phyloP scores from a whole-genome alignment of 2,329 filamentous ascomycete species.

The Xylaria sp. region DNA sequence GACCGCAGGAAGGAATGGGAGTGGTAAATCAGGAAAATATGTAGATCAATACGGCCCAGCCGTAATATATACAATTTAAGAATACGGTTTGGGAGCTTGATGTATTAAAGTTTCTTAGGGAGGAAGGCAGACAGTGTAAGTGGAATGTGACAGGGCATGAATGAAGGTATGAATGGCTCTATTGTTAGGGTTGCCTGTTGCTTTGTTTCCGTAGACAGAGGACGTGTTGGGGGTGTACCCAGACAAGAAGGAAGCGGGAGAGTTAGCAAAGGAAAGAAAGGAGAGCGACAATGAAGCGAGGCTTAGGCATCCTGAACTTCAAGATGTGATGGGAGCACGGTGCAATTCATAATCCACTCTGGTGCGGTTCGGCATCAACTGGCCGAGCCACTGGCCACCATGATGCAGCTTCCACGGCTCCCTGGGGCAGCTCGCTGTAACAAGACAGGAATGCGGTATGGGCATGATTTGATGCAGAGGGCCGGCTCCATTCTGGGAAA shows the following conservation, averaged over 20 bases:
- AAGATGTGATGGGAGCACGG: constrained; percentile 8
- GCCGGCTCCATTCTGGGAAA: constrained; percentile 23
- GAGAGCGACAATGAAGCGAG: not conserved
- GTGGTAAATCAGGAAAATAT: constrained; percentile 15
- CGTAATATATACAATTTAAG: constrained; percentile 9
- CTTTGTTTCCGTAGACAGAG: not conserved
- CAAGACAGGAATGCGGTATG: constrained; percentile 26
- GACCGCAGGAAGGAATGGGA: not conserved
- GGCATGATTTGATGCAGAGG: constrained; percentile 30
- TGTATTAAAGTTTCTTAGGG: constrained; percentile 12
- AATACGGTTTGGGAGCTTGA: constrained; percentile 1
- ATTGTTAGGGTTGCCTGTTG: not conserved
- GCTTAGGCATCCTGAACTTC: constrained; percentile 2
- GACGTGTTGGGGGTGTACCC: constrained; percentile 1
- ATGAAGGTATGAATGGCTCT: constrained; percentile 9
- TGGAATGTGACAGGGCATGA: constrained; percentile 1
- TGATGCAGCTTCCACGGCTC: constrained; percentile 8
- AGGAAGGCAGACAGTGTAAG: not conserved
- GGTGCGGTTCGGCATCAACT: constrained; percentile 25
- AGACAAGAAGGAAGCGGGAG: not conserved
- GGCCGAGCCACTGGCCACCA: constrained; percentile 28
- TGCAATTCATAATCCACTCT: not conserved
- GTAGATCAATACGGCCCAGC: constrained; percentile 25
- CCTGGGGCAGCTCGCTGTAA: not conserved
- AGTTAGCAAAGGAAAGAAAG: not conserved